These are phyloP conservation scores for Xylariaceae sp. DNA, from an alignment of 2,329 filamentous ascomycete genomes.

Conservation along the genomic window DNA sequence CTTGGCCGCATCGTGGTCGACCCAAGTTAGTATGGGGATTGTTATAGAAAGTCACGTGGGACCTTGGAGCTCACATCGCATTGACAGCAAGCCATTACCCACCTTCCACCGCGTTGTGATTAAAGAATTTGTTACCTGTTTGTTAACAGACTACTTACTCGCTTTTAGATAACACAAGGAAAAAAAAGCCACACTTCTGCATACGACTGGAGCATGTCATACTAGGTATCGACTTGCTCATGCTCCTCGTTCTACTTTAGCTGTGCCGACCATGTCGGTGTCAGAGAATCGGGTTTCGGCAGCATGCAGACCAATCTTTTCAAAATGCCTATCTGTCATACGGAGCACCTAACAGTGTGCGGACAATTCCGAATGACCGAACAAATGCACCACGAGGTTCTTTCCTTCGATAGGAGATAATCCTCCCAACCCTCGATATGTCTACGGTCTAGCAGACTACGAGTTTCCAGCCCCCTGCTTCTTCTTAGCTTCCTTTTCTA, in stretches of 20 bases:
- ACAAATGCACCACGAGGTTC: neutral
- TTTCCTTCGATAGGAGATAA: neutral
- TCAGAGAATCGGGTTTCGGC: neutral
- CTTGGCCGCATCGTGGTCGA: neutral
- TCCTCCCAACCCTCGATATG: neutral
- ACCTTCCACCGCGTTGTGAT: neutral
- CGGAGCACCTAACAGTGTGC: neutral
- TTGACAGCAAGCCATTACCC: neutral
- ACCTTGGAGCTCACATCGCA: neutral
- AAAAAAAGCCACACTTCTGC: neutral
- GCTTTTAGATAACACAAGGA: no score
- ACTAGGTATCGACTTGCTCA: neutral
- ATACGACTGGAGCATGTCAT: neutral
- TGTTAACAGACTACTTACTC: no score
- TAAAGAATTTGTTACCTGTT: neutral
- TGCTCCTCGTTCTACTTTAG: neutral
- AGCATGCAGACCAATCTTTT: neutral
- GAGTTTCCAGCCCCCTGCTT: no score
- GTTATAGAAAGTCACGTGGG: conserved; percentile 4
- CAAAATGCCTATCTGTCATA: neutral
- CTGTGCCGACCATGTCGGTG: neutral
- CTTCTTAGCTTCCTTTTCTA: neutral
- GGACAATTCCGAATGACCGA: neutral
- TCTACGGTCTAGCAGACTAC: neutral
- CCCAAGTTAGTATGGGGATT: neutral